phyloP scores from a whole-genome alignment of 139 green algal genomes.

The Chlorella sp. region DNA sequence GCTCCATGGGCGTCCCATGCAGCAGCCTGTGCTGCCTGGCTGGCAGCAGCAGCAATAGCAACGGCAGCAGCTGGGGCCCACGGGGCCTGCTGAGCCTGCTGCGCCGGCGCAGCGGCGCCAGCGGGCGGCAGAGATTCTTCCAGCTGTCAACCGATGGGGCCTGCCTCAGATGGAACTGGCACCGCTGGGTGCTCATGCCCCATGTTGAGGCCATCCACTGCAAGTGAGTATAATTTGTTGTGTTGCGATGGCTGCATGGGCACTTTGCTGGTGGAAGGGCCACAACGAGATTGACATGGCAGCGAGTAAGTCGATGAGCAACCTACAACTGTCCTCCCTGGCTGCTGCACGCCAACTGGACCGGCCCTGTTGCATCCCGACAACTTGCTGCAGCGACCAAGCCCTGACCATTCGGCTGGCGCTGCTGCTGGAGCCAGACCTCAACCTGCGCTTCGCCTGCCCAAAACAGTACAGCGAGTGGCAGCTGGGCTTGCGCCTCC shows the following conservation, averaged over 20 bases:
- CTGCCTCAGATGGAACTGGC: constrained; percentile 14
- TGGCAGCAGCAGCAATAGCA: not conserved
- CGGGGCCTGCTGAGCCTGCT: not conserved
- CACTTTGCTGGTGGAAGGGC: no score
- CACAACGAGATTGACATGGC: no score
- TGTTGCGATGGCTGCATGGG: not conserved
- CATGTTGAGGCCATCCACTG: not conserved
- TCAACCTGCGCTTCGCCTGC: constrained; percentile 47
- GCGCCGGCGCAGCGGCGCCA: no score
- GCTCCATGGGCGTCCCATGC: no score
- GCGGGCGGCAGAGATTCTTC: not conserved
- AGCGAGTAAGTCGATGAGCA: no score
- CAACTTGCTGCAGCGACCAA: constrained; percentile 16
- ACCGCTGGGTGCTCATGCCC: constrained; percentile 11
- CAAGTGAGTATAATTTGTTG: not conserved
- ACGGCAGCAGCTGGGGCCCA: not conserved
- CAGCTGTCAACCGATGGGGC: constrained; percentile 7
- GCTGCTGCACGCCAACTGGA: no score
- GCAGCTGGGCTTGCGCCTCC: constrained; percentile 41
- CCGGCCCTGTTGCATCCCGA: not conserved
- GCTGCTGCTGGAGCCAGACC: constrained; percentile 57
- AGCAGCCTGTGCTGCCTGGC: no score
- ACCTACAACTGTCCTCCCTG: not conserved
- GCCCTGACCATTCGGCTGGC: constrained; percentile 48
- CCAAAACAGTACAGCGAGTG: constrained; percentile 29